Percentiles rank a stretch among this genome's conserved stretches.
phyloP scores from a whole-genome alignment of 2,329 filamentous ascomycete genomes.

The Ophiostoma triangulosporum region DNA sequence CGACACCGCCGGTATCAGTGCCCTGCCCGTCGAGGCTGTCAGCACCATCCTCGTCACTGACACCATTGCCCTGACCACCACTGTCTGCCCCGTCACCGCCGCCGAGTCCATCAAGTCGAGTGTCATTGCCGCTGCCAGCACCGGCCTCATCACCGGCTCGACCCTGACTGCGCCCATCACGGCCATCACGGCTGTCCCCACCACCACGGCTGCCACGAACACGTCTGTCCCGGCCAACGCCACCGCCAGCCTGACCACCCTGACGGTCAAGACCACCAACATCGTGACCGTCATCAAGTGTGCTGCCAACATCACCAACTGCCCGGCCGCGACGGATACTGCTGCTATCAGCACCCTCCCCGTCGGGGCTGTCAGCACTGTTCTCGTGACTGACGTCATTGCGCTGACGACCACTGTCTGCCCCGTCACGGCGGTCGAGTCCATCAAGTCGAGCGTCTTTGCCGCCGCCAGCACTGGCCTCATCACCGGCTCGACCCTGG shows the following conservation, averaged over 20 bases:
- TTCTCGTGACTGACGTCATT: conserved; percentile 26
- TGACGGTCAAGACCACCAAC: conserved; percentile 26
- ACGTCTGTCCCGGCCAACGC: background rate
- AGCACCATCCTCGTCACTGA: conserved; percentile 25
- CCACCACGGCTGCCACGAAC: background rate
- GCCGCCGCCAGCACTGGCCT: conserved; percentile 20
- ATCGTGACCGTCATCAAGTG: conserved; percentile 24
- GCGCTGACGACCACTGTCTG: conserved; percentile 27
- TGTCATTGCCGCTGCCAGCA: conserved; percentile 19
- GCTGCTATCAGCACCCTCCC: conserved; percentile 24
- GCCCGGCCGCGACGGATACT: conserved; percentile 20
- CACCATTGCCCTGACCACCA: conserved; percentile 24
- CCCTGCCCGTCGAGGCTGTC: conserved; percentile 20
- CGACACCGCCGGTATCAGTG: conserved; percentile 24
- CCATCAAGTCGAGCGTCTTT: conserved; percentile 25
- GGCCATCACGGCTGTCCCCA: conserved; percentile 12
- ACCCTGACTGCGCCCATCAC: conserved; percentile 24
- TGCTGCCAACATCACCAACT: conserved; percentile 16
- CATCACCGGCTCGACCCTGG: conserved; percentile 26
- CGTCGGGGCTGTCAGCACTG: conserved; percentile 18
- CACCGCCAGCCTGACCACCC: conserved; percentile 20
- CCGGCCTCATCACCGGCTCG: conserved; percentile 23
- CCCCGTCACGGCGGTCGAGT: conserved; percentile 26
- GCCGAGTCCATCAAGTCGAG: conserved; percentile 25
- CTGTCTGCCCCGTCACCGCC: conserved; percentile 29